These are phyloP conservation scores for Emericellopsis cladophorae DNA, from an alignment of 2,329 filamentous ascomycete genomes.

Conservation along the genomic window DNA sequence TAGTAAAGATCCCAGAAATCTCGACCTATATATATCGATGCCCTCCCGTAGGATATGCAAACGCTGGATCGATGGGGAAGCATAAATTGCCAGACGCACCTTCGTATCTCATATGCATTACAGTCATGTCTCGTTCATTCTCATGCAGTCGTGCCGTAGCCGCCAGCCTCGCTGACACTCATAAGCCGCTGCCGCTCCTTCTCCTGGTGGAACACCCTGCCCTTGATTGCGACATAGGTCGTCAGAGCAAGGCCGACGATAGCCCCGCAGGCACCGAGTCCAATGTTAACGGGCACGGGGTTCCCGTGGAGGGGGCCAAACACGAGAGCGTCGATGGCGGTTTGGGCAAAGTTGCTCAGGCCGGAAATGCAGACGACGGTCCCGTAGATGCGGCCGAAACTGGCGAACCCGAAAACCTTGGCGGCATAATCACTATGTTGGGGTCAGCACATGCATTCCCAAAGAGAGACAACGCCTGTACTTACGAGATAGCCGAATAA, in stretches of 20 bases:
- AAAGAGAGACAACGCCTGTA: background rate
- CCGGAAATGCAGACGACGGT: constrained; percentile 63
- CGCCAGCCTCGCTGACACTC: too few relatives aligned
- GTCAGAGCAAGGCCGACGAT: constrained; percentile 43
- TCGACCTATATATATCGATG: too few relatives aligned
- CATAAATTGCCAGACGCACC: too few relatives aligned
- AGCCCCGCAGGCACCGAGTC: constrained; percentile 39
- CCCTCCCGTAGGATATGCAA: too few relatives aligned
- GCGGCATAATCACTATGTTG: constrained; percentile 51
- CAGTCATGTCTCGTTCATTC: too few relatives aligned
- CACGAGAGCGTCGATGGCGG: constrained; percentile 55
- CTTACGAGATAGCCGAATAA: constrained; percentile 59
- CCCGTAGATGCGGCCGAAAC: constrained; percentile 69
- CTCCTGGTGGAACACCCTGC: constrained; percentile 1
- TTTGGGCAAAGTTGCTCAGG: constrained; percentile 58
- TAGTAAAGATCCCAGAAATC: too few relatives aligned
- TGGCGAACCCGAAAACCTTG: constrained; percentile 74
- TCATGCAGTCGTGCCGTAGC: too few relatives aligned
- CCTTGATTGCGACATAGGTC: constrained; percentile 30
- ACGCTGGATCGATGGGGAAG: too few relatives aligned
- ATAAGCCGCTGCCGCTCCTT: constrained; percentile 14
- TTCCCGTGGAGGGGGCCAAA: constrained; percentile 48
- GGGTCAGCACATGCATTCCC: constrained; percentile 3
- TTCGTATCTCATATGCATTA: too few relatives aligned
- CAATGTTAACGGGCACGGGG: constrained; percentile 51